These are phyloP conservation scores for Pseudogymnoascus sp. DNA, from an alignment of 2,329 filamentous ascomycete genomes.

Conservation along the genomic window DNA sequence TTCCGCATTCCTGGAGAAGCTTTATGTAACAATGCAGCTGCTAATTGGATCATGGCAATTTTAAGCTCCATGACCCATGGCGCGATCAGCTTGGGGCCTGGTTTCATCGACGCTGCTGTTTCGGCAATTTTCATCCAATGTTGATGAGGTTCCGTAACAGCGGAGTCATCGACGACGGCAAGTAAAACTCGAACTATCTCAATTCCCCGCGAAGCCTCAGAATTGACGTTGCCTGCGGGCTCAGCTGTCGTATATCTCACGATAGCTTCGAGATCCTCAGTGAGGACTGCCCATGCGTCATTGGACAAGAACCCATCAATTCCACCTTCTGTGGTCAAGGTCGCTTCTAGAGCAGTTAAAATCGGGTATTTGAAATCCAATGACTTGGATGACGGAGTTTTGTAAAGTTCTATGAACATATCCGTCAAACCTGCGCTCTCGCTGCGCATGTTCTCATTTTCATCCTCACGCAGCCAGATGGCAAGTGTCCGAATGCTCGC, in stretches of 20 bases:
- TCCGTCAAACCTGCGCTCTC: slow-evolving; percentile 47
- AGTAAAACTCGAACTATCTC: slow-evolving; percentile 50
- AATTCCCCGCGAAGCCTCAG: slow-evolving; percentile 39
- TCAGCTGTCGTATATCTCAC: slow-evolving; percentile 29
- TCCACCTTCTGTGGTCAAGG: slow-evolving; percentile 37
- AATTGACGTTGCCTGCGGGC: neutral
- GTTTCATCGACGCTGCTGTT: slow-evolving; percentile 33
- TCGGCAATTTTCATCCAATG: slow-evolving; percentile 51
- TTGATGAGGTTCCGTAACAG: slow-evolving; percentile 36
- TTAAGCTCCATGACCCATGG: slow-evolving; percentile 36
- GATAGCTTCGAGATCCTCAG: slow-evolving; percentile 40
- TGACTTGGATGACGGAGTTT: slow-evolving; percentile 17
- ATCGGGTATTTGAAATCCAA: slow-evolving; percentile 50
- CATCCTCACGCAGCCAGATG: slow-evolving; percentile 63
- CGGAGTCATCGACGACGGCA: slow-evolving; percentile 40
- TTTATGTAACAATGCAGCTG: slow-evolving; percentile 41
- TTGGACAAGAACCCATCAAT: slow-evolving; percentile 37
- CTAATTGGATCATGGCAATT: slow-evolving; percentile 47
- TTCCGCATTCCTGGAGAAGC: slow-evolving; percentile 38
- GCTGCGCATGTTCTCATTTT: slow-evolving; percentile 47
- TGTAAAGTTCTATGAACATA: slow-evolving; percentile 56
- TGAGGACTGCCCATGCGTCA: slow-evolving; percentile 45
- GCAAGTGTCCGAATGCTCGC: slow-evolving; percentile 49
- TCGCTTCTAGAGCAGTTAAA: slow-evolving; percentile 51
- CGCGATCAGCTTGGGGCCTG: slow-evolving; percentile 9